A percentile compares a stretch with the other conserved stretches of the same genome.
Conservation (phyloP, 164 flowering plant genomes). For the Nymphaea colorata region DNA sequence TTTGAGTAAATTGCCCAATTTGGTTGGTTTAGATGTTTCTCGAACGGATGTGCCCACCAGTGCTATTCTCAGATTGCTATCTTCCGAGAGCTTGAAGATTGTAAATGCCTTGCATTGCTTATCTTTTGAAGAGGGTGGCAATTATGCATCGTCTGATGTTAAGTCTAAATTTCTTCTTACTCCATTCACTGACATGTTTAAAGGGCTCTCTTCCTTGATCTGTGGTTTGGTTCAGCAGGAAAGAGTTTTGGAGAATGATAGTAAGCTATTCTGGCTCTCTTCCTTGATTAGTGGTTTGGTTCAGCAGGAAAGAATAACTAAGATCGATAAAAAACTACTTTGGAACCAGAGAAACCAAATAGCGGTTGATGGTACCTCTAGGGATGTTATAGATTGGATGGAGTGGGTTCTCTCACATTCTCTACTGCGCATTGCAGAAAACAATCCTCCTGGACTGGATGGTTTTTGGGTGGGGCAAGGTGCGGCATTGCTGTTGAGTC, state of each 20-base stretch:
- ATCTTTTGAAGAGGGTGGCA: constrained; percentile 52
- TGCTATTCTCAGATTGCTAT: constrained; percentile 40
- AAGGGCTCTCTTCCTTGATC: constrained; percentile 35
- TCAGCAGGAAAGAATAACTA: not conserved
- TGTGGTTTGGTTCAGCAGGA: not conserved
- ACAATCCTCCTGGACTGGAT: constrained; percentile 60
- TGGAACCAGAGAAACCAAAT: constrained; percentile 52
- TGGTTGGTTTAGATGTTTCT: constrained; percentile 78
- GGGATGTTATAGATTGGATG: constrained; percentile 73
- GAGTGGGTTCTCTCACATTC: constrained; percentile 85
- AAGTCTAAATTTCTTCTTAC: constrained; percentile 63
- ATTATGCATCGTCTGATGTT: constrained; percentile 19
- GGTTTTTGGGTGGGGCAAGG: constrained; percentile 89
- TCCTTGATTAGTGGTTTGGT: not conserved
- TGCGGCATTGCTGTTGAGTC: constrained; percentile 56
- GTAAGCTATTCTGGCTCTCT: constrained; percentile 29
- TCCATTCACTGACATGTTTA: constrained; percentile 52
- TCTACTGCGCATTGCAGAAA: constrained; percentile 77
- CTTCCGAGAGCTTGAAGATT: constrained; percentile 65
- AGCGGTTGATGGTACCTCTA: constrained; percentile 31
- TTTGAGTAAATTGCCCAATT: constrained; percentile 67
- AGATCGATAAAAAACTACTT: constrained; percentile 40
- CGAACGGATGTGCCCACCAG: constrained; percentile 59
- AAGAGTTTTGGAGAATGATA: constrained; percentile 17
- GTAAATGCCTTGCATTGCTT: constrained; percentile 79